Evolutionary conservation across 2,329 filamentous ascomycete species (phyloP).

Genomic region (Helotiales sp.): DNA sequence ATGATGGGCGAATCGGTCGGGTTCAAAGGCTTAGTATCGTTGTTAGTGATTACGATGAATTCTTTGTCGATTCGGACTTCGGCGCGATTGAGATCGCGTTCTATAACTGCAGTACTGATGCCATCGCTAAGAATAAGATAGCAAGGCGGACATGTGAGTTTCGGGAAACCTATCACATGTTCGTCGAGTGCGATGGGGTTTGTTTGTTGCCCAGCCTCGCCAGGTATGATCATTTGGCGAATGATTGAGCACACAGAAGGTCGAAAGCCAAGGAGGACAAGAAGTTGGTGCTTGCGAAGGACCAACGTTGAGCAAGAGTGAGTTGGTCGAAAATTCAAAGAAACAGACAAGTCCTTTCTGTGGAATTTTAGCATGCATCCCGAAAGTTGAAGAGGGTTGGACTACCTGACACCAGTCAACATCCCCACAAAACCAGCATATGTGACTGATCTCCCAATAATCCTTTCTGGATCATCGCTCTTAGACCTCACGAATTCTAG

Average conservation of each 20-base stretch:
- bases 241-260: slow-evolving; percentile 53
- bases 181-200: slow-evolving; percentile 22
- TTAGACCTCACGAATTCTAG: slow-evolving; percentile 47
- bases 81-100: slow-evolving; percentile 59
- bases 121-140: slow-evolving; percentile 63
- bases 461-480: slow-evolving; percentile 40
- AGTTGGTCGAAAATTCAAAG: slow-evolving; percentile 56
- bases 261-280: slow-evolving; percentile 58
- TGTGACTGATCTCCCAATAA: slow-evolving; percentile 54
- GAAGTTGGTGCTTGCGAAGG: slow-evolving; percentile 53
- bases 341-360: slow-evolving; percentile 51
- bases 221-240: slow-evolving; percentile 49
- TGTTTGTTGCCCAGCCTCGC: background rate
- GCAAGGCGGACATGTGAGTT: slow-evolving; percentile 48
- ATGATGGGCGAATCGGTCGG: slow-evolving; percentile 6
- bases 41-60: slow-evolving; percentile 63
- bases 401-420: slow-evolving; percentile 54
- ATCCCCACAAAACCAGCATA: slow-evolving; percentile 58
- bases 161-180: slow-evolving; percentile 39
- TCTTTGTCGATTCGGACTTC: slow-evolving; percentile 50
- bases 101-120: slow-evolving; percentile 52
- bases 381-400: background rate
- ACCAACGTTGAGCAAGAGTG: slow-evolving; percentile 50
- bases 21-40: slow-evolving; percentile 47
- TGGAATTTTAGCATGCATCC: background rate